Evolutionary conservation across 2,329 filamentous ascomycete species (phyloP).

Genomic region (Xylaria polymorpha): DNA sequence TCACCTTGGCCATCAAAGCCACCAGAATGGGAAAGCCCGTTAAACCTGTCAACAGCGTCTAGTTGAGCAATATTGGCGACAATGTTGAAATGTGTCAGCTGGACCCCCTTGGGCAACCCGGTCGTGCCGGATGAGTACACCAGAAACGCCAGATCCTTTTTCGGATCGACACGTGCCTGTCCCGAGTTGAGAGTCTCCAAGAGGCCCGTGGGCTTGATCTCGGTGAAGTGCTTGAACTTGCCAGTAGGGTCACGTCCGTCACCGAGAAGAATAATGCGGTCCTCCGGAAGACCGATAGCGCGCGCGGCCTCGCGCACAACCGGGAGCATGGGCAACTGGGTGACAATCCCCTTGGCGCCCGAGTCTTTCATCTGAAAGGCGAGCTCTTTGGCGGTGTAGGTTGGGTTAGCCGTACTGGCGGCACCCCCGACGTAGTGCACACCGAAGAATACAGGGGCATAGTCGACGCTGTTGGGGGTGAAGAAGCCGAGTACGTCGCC

Average conservation of each 20-base stretch:
- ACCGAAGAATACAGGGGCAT: slow-evolving; percentile 80
- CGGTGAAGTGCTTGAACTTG: slow-evolving; percentile 76
- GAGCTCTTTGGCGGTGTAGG: slow-evolving; percentile 85
- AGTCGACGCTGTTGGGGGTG: slow-evolving; percentile 88
- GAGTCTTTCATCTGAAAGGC: slow-evolving; percentile 86
- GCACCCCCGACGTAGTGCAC: slow-evolving; percentile 85
- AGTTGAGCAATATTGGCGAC: slow-evolving; percentile 76
- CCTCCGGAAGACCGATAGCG: slow-evolving; percentile 74
- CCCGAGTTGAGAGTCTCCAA: slow-evolving; percentile 63
- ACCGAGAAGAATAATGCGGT: slow-evolving; percentile 81
- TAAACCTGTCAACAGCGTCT: slow-evolving; percentile 62
- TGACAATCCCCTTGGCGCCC: slow-evolving; percentile 78
- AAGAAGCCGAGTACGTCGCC: slow-evolving; percentile 86
- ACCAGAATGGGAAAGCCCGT: slow-evolving; percentile 66
- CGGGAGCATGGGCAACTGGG: slow-evolving; percentile 74
- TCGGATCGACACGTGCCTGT: slow-evolving; percentile 71
- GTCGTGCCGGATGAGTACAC: slow-evolving; percentile 94
- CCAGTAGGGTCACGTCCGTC: slow-evolving; percentile 70
- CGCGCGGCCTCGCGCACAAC: slow-evolving; percentile 75
- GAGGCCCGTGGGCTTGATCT: slow-evolving; percentile 72
- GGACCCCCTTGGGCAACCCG: slow-evolving; percentile 90
- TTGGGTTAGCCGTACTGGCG: slow-evolving; percentile 87
- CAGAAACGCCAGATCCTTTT: slow-evolving; percentile 82
- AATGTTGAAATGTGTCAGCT: slow-evolving; percentile 85
- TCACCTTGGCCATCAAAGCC: slow-evolving; percentile 73